Conservation (phyloP, 73 alveolate species). For the Paramecium sexaurelia region DNA sequence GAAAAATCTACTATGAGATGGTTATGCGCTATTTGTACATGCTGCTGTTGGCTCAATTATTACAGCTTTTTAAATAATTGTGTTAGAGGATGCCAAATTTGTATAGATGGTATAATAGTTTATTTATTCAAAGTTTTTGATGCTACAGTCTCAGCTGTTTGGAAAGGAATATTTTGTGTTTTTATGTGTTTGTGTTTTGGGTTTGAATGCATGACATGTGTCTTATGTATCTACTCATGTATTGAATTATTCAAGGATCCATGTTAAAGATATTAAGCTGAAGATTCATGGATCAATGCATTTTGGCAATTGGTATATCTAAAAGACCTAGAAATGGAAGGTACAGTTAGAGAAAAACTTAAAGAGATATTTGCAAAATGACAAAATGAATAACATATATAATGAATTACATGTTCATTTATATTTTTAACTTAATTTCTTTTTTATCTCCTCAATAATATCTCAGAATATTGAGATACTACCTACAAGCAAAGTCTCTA, state of each 20-base stretch:
- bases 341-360: constrained; percentile 53
- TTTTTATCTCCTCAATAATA: background rate
- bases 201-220: constrained; percentile 41
- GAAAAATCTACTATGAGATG: constrained; percentile 53
- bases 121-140: background rate
- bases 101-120: constrained; percentile 19
- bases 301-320: constrained; percentile 54
- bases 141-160: background rate
- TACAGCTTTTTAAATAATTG: constrained; percentile 6
- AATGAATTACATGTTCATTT: background rate
- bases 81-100: constrained; percentile 54
- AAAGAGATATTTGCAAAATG: constrained; percentile 45
- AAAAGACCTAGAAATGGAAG: constrained; percentile 54
- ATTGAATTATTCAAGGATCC: constrained; percentile 53
- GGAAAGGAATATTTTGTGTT: constrained; percentile 15
- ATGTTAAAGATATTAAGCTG: constrained; percentile 47
- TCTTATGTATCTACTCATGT: constrained; percentile 3
- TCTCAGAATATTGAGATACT: background rate
- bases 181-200: constrained; percentile 59
- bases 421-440: background rate
- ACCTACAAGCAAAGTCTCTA: background rate
- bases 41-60: constrained; percentile 21
- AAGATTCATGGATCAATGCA: constrained; percentile 60
- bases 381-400: background rate
- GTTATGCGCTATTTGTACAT: constrained; percentile 32